phyloP scores from a whole-genome alignment of 345 rosid species.

The Chamaenerion angustifolium region DNA sequence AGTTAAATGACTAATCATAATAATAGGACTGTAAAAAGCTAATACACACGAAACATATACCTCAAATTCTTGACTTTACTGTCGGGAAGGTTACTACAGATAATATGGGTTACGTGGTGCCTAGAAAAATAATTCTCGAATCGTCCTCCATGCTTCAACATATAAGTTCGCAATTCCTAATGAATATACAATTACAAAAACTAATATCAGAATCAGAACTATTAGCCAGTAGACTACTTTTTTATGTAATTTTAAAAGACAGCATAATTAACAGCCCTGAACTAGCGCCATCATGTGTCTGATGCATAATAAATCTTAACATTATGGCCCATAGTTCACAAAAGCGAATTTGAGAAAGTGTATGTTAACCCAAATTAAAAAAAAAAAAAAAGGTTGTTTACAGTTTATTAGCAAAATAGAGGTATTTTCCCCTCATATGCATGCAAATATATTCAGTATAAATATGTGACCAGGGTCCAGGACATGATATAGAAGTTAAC shows the following conservation, averaged over 20 bases:
- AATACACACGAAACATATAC: constrained; percentile 17
- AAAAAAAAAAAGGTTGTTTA: too few relatives aligned
- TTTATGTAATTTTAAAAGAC: too few relatives aligned
- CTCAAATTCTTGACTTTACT: constrained; percentile 78
- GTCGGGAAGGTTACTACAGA: constrained; percentile 83
- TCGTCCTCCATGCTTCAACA: constrained; percentile 67
- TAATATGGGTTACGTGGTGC: constrained; percentile 68
- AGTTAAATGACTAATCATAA: too few relatives aligned
- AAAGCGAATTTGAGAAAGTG: too few relatives aligned
- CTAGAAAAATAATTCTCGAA: constrained; percentile 82
- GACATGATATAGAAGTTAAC: constrained; percentile 15
- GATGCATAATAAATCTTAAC: too few relatives aligned
- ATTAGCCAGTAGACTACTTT: too few relatives aligned
- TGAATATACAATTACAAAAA: constrained; percentile 4
- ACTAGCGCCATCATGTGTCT: too few relatives aligned
- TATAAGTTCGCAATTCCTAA: constrained; percentile 66
- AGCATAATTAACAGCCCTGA: too few relatives aligned
- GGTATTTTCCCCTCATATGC: too few relatives aligned
- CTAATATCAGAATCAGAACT: too few relatives aligned
- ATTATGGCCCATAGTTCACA: too few relatives aligned
- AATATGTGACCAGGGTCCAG: not conserved
- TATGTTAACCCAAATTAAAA: not conserved
- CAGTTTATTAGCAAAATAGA: too few relatives aligned
- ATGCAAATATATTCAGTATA: not conserved
- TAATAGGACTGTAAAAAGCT: not conserved